These are phyloP conservation scores for Apiotrichum sp. DNA, from an alignment of 1,284 basidiomycete genomes.

Conservation along the genomic window DNA sequence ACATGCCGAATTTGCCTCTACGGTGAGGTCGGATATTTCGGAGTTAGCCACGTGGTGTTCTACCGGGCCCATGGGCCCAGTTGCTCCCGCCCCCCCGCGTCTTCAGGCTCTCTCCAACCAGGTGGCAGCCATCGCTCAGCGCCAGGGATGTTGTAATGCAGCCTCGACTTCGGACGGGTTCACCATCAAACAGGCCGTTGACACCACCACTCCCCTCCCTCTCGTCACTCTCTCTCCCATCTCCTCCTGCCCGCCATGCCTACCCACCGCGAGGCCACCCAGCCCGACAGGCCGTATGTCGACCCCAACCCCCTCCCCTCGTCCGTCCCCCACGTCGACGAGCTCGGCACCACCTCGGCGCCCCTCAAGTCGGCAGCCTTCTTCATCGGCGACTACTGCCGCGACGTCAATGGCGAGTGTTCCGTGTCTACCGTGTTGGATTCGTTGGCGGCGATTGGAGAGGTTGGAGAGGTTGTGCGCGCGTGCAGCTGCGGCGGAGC, in stretches of 20 bases:
- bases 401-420: slow-evolving; percentile 86
- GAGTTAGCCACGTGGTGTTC: too few species aligned
- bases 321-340: slow-evolving; percentile 73
- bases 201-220: neutral
- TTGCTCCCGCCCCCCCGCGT: too few species aligned
- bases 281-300: slow-evolving; percentile 51
- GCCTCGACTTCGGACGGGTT: neutral
- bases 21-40: too few species aligned
- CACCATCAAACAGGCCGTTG: neutral
- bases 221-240: neutral
- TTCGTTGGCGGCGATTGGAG: too few species aligned
- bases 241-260: slow-evolving; percentile 22
- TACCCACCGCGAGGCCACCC: slow-evolving; percentile 33
- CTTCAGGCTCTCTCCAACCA: neutral
- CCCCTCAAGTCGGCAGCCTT: slow-evolving; percentile 95
- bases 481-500: too few species aligned
- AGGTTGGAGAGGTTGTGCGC: too few species aligned
- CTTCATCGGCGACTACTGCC: slow-evolving; percentile 94
- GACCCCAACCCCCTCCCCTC: slow-evolving; percentile 70
- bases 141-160: too few species aligned
- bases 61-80: too few species aligned
- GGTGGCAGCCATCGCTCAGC: neutral
- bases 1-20: too few species aligned
- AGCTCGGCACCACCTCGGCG: slow-evolving; percentile 85
- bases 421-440: too few species aligned